Base-by-base conservation (phyloP, 2,329 filamentous ascomycete species). In the Microdochium nivale region DNA sequence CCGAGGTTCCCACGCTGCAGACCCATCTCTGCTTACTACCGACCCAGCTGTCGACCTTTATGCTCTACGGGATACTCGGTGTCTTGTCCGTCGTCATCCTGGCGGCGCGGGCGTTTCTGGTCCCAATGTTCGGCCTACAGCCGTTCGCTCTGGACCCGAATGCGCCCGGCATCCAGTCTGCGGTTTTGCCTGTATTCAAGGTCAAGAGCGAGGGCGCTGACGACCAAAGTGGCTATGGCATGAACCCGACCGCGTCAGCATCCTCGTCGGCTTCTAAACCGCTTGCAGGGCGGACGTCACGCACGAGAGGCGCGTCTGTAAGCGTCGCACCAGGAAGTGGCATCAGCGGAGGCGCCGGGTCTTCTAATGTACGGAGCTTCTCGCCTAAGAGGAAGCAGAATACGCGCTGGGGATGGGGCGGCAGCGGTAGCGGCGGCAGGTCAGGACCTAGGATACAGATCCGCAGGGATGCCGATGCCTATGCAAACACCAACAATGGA, bases 21-120 rank as follows among this genome's bases (percentile, higher is more conserved):
- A 94, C 88, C 1, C 88, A 95, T 57, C 79, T 97, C 2, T 99
- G 94, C 64, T 79, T 99, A 2, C 76, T 97, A 9, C 94, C 94
- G 0, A 90, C 92, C 66, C 90, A 96, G 67, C 74, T 96, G 11
- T 79, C 80, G 49, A 91, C 90, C 7, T 95, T 92, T 67, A 82
- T 94, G 55, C 79, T 81, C 52, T 99, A 99, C 64, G 81, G 76
- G 32, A 71, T 78, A 25, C 74, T 94, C 16, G 72, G 86, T 1
- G 74, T 76, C 21, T 58, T 82, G 4, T 76, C 72, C 23, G 46
- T 83, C 13, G 61, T 77, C 14, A 54, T 78, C 3, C 71, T 86
- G 7, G 65, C 71, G 46, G 66, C 77, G 8, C 73, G 81, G 19
- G 79, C 81, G 4, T 68, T 84, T 44, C 70, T 86, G 32, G 74